Base-by-base conservation (phyloP, 2,329 filamentous ascomycete species). In the Tolypocladium paradoxum region DNA sequence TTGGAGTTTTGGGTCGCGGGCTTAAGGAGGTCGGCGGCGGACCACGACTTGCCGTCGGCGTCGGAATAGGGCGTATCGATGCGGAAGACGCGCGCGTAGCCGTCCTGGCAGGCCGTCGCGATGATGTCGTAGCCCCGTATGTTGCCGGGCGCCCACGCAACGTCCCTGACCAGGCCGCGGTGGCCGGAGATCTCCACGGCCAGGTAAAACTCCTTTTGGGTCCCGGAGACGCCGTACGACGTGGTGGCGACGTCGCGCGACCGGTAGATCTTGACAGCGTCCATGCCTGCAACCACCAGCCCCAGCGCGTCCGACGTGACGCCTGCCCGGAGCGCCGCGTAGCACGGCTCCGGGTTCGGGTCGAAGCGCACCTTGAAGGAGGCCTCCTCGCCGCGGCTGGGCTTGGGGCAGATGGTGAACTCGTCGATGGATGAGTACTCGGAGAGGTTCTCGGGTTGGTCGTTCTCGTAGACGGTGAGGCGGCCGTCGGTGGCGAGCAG, bases 81-180 rank as follows among this genome's bases (percentile, higher is more conserved):
- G 61, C 92, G 84, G 64, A 95, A 96, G n/a, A 99, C 86, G 40
- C 92, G 81, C 40, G 96, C 83, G 61, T 83, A 85, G 3, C 93
- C 92, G 65, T 99, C 93, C 68, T 95, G 95, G 65, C 89, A 93
- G 2, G 90, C 92, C 6, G 91, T 95, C 3, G 92, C 93, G 61
- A 97, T 80, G 54, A 92, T 79, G 67, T 99, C 93, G 66, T 89
- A 92, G 1, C 92, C 92, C 38, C 91, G 77, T 62, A 95, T 90
- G 58, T 90, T 95, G 14, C 90, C 92, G 48, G 90, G 87, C 1
- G 92, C 90, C 93, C 93, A 99, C 2, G 89, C 85, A 1, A 96
- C 81, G 66, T 96, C 91, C 48, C 92, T 79, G 7, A 96, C 87
- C 38, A 97, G 76, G 1, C 85, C 84, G 8, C 81, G 77, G 61